Base-by-base conservation (phyloP, 306 rosid species). In the Corylus americana region DNA sequence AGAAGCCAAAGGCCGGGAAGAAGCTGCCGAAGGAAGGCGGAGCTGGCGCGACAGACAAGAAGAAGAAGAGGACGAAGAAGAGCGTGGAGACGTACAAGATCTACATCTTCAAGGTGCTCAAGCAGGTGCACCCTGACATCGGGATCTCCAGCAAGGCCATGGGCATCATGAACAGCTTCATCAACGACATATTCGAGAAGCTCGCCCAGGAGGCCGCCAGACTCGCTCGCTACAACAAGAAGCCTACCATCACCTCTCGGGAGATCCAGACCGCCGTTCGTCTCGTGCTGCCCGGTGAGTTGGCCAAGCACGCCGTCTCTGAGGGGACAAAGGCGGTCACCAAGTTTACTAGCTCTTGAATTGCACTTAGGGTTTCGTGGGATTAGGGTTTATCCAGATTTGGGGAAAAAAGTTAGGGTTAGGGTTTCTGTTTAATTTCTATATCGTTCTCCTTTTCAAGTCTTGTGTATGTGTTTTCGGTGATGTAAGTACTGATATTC, bases 101-200 rank as follows among this genome's bases (percentile, higher is more conserved):
- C 22, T 92, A 90, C 82, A 92, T 92, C 70, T 92, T 92, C 87
- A 92, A 90, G 89, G 97, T 92, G 0, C 47, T 92, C 54, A 92
- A 92, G 83, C 97, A 92, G 80, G 97, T 92, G 0, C 97, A 92
- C 64, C 97, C 97, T 0, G 97, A 92, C 71, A 92, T 92, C 1
- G 97, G 97, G 0, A 86, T 92, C 27, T 91, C 97, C 29, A 91
- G 93, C 83, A 91, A 91, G 78, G 97, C 97, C 12, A 92, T 92
- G 97, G 97, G 97, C 0, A 92, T 92, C 80, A 92, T 92, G 97
- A 92, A 92, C 84, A 85, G 90, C 27, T 92, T 92, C 81, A 91
- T 91, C 79, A 91, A 91, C 59, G 97, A 91, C 12, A 91, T 91
- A 62, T 91, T 91, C 22, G 97, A 91, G 90, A 91, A 91, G 73